A percentile compares a stretch with the other conserved stretches of the same genome.
These are phyloP conservation scores for Medicago truncatula DNA, from an alignment of 306 rosid genomes.

Conservation along the genomic window MtrunA17r5.0-ANR NC_053049.1:28067501-28068000, in stretches of 20 bases:
- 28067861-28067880: conserved; percentile 16
- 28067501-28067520: not conserved
- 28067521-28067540: not conserved
- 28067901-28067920: conserved; percentile 26
- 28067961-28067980: too few relatives aligned
- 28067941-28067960: too few relatives aligned
- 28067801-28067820: conserved; percentile 1
- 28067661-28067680: not conserved
- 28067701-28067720: conserved; percentile 27
- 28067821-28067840: conserved; percentile 2
- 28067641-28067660: conserved; percentile 23
- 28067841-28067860: conserved; percentile 45
- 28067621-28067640: conserved; percentile 26
- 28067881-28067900: conserved; percentile 42
- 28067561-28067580: conserved; percentile 31
- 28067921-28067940: too few relatives aligned
- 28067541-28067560: not conserved
- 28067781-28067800: conserved; percentile 27
- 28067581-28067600: conserved; percentile 28
- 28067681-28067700: not conserved
- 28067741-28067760: conserved; percentile 29
- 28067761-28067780: conserved; percentile 35
- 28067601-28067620: conserved; percentile 22
- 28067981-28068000: too few relatives aligned
- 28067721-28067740: conserved; percentile 28